Conservation (phyloP, 2,329 filamentous ascomycete species). For the Herpotrichia juniperi region DNA sequence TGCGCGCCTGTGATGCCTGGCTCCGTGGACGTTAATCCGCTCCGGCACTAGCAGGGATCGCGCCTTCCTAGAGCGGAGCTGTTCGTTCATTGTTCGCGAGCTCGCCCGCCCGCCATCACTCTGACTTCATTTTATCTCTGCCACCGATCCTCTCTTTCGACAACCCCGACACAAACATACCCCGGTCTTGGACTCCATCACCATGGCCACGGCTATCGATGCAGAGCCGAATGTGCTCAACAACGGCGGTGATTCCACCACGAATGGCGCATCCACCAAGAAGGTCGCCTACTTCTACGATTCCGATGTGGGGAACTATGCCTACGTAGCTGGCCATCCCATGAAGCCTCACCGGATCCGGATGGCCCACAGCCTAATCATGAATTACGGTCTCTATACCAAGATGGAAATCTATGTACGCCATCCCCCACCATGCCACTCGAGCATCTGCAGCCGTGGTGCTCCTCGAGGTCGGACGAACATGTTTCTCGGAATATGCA, state of each 20-base stretch:
- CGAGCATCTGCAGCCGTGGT: not conserved
- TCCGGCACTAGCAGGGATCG: conserved; percentile 11
- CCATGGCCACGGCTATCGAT: too few species aligned
- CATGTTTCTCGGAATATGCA: not conserved
- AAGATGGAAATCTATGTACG: conserved; percentile 74
- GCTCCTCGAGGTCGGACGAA: not conserved
- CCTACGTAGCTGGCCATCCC: conserved; percentile 78
- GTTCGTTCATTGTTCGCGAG: conserved; percentile 14
- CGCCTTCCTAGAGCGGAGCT: conserved; percentile 16
- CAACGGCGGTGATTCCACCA: conserved; percentile 16
- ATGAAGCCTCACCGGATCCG: conserved; percentile 73
- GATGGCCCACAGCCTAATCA: conserved; percentile 69
- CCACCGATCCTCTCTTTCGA: not conserved
- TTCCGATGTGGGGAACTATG: conserved; percentile 97
- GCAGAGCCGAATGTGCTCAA: too few species aligned
- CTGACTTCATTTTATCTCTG: conserved; percentile 1
- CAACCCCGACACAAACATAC: not conserved
- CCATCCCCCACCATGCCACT: conserved; percentile 8
- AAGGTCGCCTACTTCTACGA: conserved; percentile 99
- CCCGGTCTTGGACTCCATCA: conserved; percentile 1
- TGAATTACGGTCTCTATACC: conserved; percentile 76
- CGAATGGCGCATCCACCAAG: conserved; percentile 56
- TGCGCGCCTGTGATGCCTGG: conserved; percentile 13
- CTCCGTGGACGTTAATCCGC: conserved; percentile 6
- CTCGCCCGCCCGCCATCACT: conserved; percentile 8